Base-by-base conservation (phyloP, 805 yeast genomes). In the Yarrowia phangngaensis region DNA sequence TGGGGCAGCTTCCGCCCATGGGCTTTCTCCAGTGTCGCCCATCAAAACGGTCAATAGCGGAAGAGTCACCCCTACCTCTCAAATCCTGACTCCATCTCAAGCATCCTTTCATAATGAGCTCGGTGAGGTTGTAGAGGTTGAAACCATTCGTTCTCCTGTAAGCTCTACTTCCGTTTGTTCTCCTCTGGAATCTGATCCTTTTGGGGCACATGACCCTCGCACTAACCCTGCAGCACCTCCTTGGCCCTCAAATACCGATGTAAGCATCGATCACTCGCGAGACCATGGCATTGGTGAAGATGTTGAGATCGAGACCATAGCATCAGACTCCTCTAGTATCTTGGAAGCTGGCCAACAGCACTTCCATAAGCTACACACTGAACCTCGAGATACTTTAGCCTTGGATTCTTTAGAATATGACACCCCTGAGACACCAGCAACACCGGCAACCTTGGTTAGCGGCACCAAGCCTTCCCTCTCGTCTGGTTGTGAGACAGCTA, bases 221-320 rank as follows among this genome's bases (percentile, higher is more conserved):
- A 38, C 45, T 11, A 38, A 38, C 32, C 26, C 45, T 2, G 45
- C 45, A 3, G 45, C 45, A 11, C 45, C 45, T 11, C 45, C 45
- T 1, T 38, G 45, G 45, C 45, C 45, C 8, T 35, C 43, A 16
- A 23, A 20, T 17, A 17, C 26, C n/a, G 30, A 24, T 4, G 27
- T 32, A 3, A 35, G 28, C 30, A 16, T 8, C 41, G 24, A 14
- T n/a, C n/a, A n/a, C n/a, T n/a, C n/a, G n/a, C n/a, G n/a, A 15
- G 24, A 35, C 8, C 13, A 17, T 8, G 24, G 13, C 13, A 13
- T 36, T 11, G 45, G 32, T 4, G 45, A 36, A 11, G 45, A 38
- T 8, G 45, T 38, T n/a, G 45, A 38, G 45, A 38, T 38, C 16
- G 45, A 38, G 45, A 26, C 45, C 9, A n/a, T 35, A 13, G 45